Base-by-base conservation (phyloP, 1,284 basidiomycete genomes). In the Apiotrichum akiyoshidainum region DNA sequence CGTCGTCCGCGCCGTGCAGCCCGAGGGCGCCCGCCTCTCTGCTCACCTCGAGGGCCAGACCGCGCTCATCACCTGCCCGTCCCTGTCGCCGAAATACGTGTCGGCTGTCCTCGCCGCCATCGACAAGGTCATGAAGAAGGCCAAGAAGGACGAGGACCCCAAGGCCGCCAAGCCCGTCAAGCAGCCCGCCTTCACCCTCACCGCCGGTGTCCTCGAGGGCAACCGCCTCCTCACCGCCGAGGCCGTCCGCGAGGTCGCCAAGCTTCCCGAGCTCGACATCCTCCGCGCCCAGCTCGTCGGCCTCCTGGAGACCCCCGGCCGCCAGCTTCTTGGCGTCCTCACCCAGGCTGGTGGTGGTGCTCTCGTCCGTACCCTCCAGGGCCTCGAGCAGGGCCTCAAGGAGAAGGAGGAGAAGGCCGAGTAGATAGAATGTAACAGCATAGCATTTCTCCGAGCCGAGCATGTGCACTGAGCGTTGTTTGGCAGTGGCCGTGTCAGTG, bases 261-360 rank as follows among this genome's bases (percentile, higher is more conserved):
- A 76, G 40, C 58, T 80, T 48, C 79, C 79, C 6, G 74, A 74
- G 40, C 54, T 80, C 59, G 72, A 78, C 58, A 63, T 63, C 17
- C 60, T 80, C 13, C 61, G 76, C 35, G 72, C 67, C 2, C 78
- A 79, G 65, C 63, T 81, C 26, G 74, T 81, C 8, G 79, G 79
- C 0, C 52, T 79, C 54, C 57, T 81, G 53, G 69, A 76, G 55
- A 65, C 63, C 33, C 74, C 72, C 14, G 71, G 61, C 21, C 70
- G 70, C 61, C 65, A 66, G 46, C 63, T 77, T 52, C 55, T 77
- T n/a, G 76, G 76, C 26, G 58, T 76, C 8, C 57, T 77, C 55
- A 56, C 56, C 44, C 71, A 73, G 59, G 76, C 74, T 0, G 72
- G 68, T 11, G 78, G 78, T n/a, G 76, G 76, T 16, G 65, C 67